Evolutionary conservation across 2,329 filamentous ascomycete species (phyloP).

Genomic region (Cercospora beticola): DNA sequence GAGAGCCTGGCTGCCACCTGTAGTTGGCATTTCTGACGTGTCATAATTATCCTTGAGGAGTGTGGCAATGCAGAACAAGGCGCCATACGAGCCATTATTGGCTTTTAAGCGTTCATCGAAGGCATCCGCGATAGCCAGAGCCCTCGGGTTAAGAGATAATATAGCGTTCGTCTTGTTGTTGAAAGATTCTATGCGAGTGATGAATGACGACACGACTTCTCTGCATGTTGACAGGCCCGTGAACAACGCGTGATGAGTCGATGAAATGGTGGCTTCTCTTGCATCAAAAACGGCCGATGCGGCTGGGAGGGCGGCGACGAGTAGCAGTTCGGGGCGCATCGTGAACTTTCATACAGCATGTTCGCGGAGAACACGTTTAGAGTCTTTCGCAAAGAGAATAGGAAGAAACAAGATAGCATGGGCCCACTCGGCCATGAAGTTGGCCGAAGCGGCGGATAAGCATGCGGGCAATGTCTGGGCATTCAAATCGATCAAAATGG

Average conservation of each 20-base stretch:
- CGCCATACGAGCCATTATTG: slow-evolving; percentile 50
- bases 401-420: background rate
- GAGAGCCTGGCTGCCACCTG: slow-evolving; percentile 55
- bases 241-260: slow-evolving; percentile 57
- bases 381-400: background rate
- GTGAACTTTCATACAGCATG: background rate
- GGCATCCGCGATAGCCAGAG: slow-evolving; percentile 50
- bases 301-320: background rate
- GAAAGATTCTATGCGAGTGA: slow-evolving; percentile 57
- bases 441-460: background rate
- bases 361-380: background rate
- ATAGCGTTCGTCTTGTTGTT: slow-evolving; percentile 61
- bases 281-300: slow-evolving; percentile 47
- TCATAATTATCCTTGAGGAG: slow-evolving; percentile 66
- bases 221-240: slow-evolving; percentile 55
- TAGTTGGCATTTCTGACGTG: slow-evolving; percentile 57
- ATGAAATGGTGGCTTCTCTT: slow-evolving; percentile 59
- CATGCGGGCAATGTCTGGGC: background rate
- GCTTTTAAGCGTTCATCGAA: slow-evolving; percentile 50
- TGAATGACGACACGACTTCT: slow-evolving; percentile 55
- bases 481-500: background rate
- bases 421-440: background rate
- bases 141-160: slow-evolving; percentile 53
- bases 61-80: slow-evolving; percentile 62
- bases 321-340: background rate